phyloP scores from a whole-genome alignment of 1,139 yeast species.

The Debaryomyces robertsiae region DNA sequence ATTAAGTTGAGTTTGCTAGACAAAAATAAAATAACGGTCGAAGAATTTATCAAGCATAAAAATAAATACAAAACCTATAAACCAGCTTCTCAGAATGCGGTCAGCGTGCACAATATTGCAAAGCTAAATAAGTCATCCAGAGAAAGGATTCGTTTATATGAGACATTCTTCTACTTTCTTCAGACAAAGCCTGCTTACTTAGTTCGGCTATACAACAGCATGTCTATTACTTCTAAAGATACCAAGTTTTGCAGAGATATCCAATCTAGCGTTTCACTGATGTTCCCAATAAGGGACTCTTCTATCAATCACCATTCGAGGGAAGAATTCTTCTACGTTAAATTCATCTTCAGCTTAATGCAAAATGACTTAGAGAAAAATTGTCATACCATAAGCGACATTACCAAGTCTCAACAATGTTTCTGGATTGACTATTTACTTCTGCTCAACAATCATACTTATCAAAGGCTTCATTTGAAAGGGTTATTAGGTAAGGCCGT shows the following conservation, averaged over 20 bases:
- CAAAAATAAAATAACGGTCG: constrained; percentile 77
- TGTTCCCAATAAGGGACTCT: constrained; percentile 47
- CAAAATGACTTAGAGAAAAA: constrained; percentile 42
- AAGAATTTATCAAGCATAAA: constrained; percentile 66
- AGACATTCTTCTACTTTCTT: constrained; percentile 74
- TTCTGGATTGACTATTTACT: constrained; percentile 56
- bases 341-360: constrained; percentile 58
- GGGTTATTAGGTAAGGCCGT: constrained; percentile 55
- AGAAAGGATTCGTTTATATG: constrained; percentile 62
- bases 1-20: constrained; percentile 76
- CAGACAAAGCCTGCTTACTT: constrained; percentile 86
- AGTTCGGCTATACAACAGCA: constrained; percentile 47
- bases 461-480: constrained; percentile 59
- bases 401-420: constrained; percentile 34
- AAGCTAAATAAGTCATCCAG: constrained; percentile 39
- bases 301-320: constrained; percentile 47
- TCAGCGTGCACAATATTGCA: constrained; percentile 29
- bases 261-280: constrained; percentile 49
- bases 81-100: constrained; percentile 18
- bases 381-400: constrained; percentile 34
- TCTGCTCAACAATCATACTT: constrained; percentile 58
- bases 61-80: constrained; percentile 36
- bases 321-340: constrained; percentile 74
- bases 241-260: constrained; percentile 32
- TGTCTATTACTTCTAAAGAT: constrained; percentile 24